These are phyloP conservation scores for Ophiostoma sp. DNA, from an alignment of 2,329 filamentous ascomycete genomes.

Conservation along the genomic window DNA sequence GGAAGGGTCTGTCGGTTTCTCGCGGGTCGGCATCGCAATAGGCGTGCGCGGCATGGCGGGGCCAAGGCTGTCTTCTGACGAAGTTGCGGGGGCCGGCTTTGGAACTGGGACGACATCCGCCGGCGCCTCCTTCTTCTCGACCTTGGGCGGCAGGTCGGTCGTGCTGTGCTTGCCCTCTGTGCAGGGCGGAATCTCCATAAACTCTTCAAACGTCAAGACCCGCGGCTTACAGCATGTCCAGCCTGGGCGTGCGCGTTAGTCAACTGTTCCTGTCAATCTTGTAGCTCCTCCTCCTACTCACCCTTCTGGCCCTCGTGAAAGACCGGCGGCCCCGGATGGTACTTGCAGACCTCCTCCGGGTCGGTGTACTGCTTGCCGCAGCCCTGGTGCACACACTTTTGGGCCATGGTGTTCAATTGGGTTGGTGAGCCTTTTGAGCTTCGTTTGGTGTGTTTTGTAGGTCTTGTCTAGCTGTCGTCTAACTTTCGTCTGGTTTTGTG, in stretches of 20 bases:
- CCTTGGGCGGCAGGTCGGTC: conserved; percentile 66
- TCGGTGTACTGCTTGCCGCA: conserved; percentile 88
- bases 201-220: conserved; percentile 97
- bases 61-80: conserved; percentile 31
- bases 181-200: conserved; percentile 88
- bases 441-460: neutral
- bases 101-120: conserved; percentile 55
- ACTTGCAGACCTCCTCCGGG: conserved; percentile 77
- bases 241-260: conserved; percentile 52
- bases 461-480: neutral
- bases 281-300: conserved; percentile 44
- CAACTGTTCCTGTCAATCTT: neutral
- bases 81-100: neutral
- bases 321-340: conserved; percentile 89
- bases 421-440: neutral
- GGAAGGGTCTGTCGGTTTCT: neutral
- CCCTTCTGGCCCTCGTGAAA: conserved; percentile 99
- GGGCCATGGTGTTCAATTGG: conserved; percentile 54
- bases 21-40: conserved; percentile 46
- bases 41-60: conserved; percentile 42
- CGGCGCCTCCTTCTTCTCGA: conserved; percentile 58
- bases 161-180: conserved; percentile 91
- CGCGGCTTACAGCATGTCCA: conserved; percentile 99
- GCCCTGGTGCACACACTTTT: conserved; percentile 94
- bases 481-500: neutral